Base-by-base conservation (phyloP, 1,284 basidiomycete species). In the Apiotrichum domesticum region DNA sequence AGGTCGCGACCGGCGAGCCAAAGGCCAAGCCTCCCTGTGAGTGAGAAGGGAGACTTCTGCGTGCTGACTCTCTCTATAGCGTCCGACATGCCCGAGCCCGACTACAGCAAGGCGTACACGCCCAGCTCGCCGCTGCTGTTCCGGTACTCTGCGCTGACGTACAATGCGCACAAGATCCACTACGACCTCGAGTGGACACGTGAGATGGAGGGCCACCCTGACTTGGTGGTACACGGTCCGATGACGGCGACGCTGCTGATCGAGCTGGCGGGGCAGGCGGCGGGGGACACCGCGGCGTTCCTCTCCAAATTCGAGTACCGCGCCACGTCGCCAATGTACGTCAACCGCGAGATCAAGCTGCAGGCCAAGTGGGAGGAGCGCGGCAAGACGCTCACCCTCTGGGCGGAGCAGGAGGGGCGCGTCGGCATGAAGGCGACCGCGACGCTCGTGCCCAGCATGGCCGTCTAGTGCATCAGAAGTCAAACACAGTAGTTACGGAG, bases 121-220 rank as follows among this genome's bases (percentile, higher is more conserved):
- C 88, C 88, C 9, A 84, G 81, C 21, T 73, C 83, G 39, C 84
- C 84, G 5, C 88, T 86, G 1, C 79, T 91, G 29, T 91, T 91
- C 78, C 84, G 88, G 9, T 92, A 87, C 77, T 90, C 87, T 9
- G 87, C 89, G 13, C 78, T 91, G 40, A 91, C 85, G 57, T 90
- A 69, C 65, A 75, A 77, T 58, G 68, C 61, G 34, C 75, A 77
- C 61, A 69, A 68, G 56, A 73, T 77, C 44, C 74, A 77, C 61
- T 77, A 77, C 59, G 73, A 75, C 58, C 59, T 57, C 8, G 55
- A 84, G 33, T 89, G 85, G 68, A 82, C 87, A 11, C 82, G 80
- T 48, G 71, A 77, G 29, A 79, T 78, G n/a, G 87, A 91, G 73
- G 86, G 87, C 9, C 87, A 89, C 65, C 81, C 71, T 84, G 87